A percentile compares a stretch with the other conserved stretches of the same genome.
Conservation (phyloP, 805 yeast genomes). For the Soucietia sequanensis region DNA sequence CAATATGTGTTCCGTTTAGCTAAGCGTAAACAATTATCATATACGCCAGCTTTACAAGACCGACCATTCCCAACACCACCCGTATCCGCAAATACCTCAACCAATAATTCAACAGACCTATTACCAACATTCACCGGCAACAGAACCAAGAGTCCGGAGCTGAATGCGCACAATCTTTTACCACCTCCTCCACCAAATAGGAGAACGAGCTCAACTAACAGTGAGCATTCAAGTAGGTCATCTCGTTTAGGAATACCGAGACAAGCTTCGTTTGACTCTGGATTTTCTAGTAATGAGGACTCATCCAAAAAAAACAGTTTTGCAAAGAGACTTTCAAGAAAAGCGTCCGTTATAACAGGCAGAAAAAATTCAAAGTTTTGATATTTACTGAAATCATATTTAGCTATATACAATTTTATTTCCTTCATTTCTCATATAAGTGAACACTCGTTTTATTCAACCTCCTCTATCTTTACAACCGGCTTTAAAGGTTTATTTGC, state of each 20-base stretch:
- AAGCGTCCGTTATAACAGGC: conserved; percentile 28
- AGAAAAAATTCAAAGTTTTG: no score
- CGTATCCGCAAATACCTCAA: conserved; percentile 1
- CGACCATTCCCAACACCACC: conserved; percentile 10
- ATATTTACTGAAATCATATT: no score
- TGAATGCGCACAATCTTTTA: no score
- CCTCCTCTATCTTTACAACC: conserved; percentile 2
- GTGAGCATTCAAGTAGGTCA: neutral
- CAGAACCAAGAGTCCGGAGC: conserved; percentile 1
- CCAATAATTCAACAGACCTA: conserved; percentile 1
- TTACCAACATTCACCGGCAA: conserved; percentile 1
- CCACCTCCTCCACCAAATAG: neutral
- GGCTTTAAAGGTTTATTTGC: conserved; percentile 8
- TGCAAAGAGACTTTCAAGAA: conserved; percentile 31
- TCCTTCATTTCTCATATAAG: no score
- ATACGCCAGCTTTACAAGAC: conserved; percentile 43
- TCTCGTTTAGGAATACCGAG: conserved; percentile 8
- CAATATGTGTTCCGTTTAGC: conserved; percentile 73
- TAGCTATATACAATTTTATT: no score
- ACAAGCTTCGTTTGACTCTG: conserved; percentile 21
- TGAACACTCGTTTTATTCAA: no score
- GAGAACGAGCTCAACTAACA: neutral
- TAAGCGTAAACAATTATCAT: conserved; percentile 47
- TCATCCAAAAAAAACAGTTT: conserved; percentile 22
- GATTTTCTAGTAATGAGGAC: conserved; percentile 12